phyloP scores from a whole-genome alignment of 169 alveolate species.

The Eimeria mitis region DNA sequence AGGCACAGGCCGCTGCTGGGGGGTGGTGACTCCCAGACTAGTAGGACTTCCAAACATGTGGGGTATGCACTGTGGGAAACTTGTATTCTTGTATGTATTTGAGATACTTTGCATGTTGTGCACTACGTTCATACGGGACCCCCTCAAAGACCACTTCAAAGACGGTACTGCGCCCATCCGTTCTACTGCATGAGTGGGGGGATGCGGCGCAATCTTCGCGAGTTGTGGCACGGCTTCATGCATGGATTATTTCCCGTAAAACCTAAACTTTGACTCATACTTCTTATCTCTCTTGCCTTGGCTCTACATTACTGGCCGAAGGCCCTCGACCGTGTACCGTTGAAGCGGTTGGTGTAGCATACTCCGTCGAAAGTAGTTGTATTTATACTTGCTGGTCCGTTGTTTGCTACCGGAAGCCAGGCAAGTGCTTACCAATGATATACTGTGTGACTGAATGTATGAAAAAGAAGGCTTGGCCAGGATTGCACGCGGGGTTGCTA shows the following conservation, averaged over 20 bases:
- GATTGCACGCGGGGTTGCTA: neutral
- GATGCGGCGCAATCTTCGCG: slow-evolving; percentile 14
- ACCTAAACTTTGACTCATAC: neutral
- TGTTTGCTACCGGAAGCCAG: neutral
- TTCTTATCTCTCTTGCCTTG: neutral
- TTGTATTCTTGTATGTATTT: neutral
- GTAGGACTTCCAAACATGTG: neutral
- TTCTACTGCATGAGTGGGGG: slow-evolving; percentile 22
- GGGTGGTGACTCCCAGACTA: slow-evolving; percentile 48
- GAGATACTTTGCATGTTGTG: neutral
- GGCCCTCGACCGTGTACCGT: neutral
- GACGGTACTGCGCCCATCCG: neutral
- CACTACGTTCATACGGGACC: neutral
- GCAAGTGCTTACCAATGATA: neutral
- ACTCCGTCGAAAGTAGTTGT: neutral
- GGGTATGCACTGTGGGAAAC: neutral
- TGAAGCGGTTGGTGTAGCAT: neutral
- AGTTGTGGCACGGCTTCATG: neutral
- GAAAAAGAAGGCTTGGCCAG: neutral
- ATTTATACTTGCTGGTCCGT: neutral
- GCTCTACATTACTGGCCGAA: neutral
- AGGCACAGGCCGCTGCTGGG: slow-evolving; percentile 49
- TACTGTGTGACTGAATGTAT: neutral
- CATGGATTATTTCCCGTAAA: neutral
- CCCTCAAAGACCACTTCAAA: neutral